These are phyloP conservation scores for Fusarium sp. DNA, from an alignment of 2,329 filamentous ascomycete species.

Conservation along the genomic window DNA sequence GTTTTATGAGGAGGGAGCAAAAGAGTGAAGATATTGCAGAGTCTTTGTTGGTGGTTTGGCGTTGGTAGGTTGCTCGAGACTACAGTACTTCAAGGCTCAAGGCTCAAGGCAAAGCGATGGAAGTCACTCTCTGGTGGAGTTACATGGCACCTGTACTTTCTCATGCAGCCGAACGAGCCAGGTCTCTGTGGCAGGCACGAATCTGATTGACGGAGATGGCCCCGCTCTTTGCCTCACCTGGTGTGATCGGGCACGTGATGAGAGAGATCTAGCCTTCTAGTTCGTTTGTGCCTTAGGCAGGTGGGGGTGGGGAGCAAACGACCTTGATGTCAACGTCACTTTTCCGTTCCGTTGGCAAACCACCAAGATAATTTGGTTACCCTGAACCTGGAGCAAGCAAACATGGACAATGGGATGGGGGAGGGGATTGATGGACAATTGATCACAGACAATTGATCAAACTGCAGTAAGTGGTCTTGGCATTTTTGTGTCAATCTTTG, in stretches of 20 bases:
- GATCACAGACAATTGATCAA: background rate
- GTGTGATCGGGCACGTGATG: constrained; percentile 42
- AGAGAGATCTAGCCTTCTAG: constrained; percentile 28
- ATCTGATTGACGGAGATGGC: constrained; percentile 30
- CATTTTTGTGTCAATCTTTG: background rate
- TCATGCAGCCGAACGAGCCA: constrained; percentile 44
- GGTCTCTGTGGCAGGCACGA: constrained; percentile 27
- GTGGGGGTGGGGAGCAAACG: constrained; percentile 36
- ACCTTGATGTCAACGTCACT: constrained; percentile 44
- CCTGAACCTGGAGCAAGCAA: constrained; percentile 28
- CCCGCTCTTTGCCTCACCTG: constrained; percentile 30
- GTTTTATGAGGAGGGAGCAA: constrained; percentile 17
- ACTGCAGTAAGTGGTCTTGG: background rate
- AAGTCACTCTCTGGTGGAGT: constrained; percentile 51
- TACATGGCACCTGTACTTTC: constrained; percentile 50
- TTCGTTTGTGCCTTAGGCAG: constrained; percentile 39
- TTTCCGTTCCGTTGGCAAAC: background rate
- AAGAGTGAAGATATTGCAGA: constrained; percentile 18
- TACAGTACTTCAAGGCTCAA: constrained; percentile 30
- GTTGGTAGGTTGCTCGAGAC: constrained; percentile 33
- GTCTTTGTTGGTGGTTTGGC: constrained; percentile 38
- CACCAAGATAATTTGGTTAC: constrained; percentile 19
- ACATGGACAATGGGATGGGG: background rate
- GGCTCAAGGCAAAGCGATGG: constrained; percentile 36
- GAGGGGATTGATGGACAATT: background rate